Conservation (phyloP, 2,329 filamentous ascomycete genomes). For the Septoria linicola region DNA sequence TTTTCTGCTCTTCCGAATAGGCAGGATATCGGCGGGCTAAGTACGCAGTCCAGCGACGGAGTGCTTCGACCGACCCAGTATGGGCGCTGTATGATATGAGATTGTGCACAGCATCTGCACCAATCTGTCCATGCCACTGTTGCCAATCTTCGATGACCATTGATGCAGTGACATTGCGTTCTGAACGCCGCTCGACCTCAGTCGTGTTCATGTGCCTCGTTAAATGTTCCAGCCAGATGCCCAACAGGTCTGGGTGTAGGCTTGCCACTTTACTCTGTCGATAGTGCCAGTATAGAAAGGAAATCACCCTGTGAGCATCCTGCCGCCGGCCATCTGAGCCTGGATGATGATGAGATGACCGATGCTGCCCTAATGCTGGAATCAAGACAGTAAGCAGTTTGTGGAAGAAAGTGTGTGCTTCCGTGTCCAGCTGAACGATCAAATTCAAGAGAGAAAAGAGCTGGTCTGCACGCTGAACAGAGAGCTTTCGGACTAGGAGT, state of each 20-base stretch:
- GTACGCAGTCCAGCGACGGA: conserved; percentile 38
- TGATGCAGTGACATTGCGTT: conserved; percentile 11
- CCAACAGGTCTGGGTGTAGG: conserved; percentile 13
- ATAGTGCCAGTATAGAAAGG: conserved; percentile 11
- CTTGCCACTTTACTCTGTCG: conserved; percentile 12
- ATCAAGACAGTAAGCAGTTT: not conserved
- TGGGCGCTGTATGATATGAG: conserved; percentile 37
- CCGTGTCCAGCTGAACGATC: not conserved
- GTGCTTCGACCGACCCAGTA: conserved; percentile 36
- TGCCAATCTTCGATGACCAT: conserved; percentile 32
- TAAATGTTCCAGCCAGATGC: conserved; percentile 11
- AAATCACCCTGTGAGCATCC: conserved; percentile 13
- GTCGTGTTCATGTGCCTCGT: not conserved
- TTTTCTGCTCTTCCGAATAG: conserved; percentile 23
- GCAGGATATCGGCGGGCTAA: conserved; percentile 27
- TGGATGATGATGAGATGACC: not conserved
- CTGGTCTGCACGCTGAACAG: not conserved
- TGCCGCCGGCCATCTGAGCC: not conserved
- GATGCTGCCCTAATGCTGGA: not conserved
- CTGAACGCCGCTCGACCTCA: conserved; percentile 4
- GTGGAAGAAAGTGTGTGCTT: not conserved
- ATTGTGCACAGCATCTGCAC: conserved; percentile 18
- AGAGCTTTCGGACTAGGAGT: not conserved
- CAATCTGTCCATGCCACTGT: conserved; percentile 25
- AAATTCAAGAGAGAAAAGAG: conserved; percentile 1